Evolutionary conservation across 352 stramenopile species (phyloP), one percentile per base, ranked within the genome.

Genomic region (Phytophthora sansomeana): DNA sequence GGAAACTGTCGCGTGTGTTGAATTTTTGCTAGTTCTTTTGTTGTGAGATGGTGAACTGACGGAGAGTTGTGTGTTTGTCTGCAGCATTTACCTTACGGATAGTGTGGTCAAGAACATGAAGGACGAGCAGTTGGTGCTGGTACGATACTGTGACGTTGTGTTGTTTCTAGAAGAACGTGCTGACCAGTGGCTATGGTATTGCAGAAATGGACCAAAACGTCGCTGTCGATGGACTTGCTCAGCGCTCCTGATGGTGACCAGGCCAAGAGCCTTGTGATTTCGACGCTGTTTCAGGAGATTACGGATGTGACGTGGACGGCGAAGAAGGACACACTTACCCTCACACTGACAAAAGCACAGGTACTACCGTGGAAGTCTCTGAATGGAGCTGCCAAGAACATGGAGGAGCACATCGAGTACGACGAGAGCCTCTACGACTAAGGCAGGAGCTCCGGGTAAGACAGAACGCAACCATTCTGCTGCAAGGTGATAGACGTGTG

Each of bases 371-470:
- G 88, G 88, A 90, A 60, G 39, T 96, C 88, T 36, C 79, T 96
- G 24, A 96, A 96, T 46, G 85, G 79, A 53, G 88, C 88, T 1
- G 83, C 85, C 14, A 94, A 90, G 68, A 89, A 90, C 39, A 72
- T 96, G 62, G 85, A 93, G 55, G 78, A 91, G 16, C 86, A 96
- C 74, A 92, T 96, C 44, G 75, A 93, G 56, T 96, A 96, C 72
- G 86, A 96, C 51, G 78, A 89, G 19, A 89, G 83, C 56, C 59
- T 96, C 29, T 96, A 85, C 56, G 86, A 93, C 28, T 93, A 78
- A 76, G 52, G n/a, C 39, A 54, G 2, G 8, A 29, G 13, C 38
- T 43, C 19, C 36, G 39, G 16, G 19, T 30, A 58, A 36, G 28
- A 35, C 7, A 38, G 33, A 28, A 36, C n/a, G 55, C 44, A 50